Evolutionary conservation across 225 moss, liverwort and hornwort genomes (phyloP).

Genomic region (Pseudisothecium myosuroides): DNA sequence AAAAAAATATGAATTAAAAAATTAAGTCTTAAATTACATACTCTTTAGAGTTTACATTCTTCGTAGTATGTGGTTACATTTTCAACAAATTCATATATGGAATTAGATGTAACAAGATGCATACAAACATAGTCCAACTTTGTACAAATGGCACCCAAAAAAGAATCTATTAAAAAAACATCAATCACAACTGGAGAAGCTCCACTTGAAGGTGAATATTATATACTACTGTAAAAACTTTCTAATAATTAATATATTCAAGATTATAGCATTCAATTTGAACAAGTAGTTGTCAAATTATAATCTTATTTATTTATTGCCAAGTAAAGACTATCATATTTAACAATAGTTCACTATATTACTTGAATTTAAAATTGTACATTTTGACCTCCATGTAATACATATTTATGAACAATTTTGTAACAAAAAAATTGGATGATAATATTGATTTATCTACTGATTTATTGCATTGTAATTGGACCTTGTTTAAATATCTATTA

Average conservation of each 20-base stretch:
- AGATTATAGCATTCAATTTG: neutral
- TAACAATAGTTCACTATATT: no score
- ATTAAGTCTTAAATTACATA: no score
- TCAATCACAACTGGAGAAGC: neutral
- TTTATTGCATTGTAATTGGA: neutral
- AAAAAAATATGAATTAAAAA: neutral
- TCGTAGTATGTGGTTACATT: neutral
- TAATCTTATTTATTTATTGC: neutral
- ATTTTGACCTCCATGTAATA: neutral
- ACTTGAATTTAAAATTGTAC: no score
- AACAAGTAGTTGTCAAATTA: accelerated
- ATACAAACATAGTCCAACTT: neutral
- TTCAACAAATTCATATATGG: neutral
- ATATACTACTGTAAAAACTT: neutral
- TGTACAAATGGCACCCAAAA: neutral
- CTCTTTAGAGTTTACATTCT: neutral
- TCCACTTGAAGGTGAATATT: neutral
- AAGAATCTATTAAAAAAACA: neutral
- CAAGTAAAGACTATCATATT: neutral
- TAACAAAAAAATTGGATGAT: no score
- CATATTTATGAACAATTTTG: no score
- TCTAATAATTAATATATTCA: no score
- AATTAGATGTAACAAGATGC: neutral
- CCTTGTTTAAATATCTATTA: no score
- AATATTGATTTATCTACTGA: neutral